Conservation (phyloP, 495 filamentous ascomycete species). For the Podospora comata region DNA sequence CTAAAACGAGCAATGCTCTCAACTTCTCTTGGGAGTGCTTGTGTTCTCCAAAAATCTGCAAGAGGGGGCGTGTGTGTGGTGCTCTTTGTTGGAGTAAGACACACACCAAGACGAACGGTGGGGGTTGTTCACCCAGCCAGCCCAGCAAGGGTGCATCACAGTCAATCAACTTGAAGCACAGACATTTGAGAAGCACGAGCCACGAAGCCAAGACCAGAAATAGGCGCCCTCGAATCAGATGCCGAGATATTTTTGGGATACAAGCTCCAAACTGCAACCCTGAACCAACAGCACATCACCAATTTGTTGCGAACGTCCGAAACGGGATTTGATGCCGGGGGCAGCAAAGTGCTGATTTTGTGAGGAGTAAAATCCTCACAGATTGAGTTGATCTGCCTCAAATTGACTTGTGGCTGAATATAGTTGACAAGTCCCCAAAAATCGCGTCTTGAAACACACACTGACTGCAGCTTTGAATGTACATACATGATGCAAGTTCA, state of each 20-base stretch:
- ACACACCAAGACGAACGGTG: not conserved
- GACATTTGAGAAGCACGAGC: not conserved
- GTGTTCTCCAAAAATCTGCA: not conserved
- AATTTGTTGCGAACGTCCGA: not conserved
- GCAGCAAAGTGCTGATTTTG: not conserved
- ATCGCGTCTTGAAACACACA: not conserved
- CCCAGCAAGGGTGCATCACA: not conserved
- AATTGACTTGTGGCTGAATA: not conserved
- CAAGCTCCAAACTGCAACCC: not conserved
- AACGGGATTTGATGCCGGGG: not conserved
- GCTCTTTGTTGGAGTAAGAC: not conserved
- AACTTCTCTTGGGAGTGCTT: not conserved
- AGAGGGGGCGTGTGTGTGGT: not conserved
- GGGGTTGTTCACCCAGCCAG: no score
- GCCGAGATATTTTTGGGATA: constrained; percentile 8
- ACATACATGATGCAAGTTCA: not conserved
- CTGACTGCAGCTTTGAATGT: not conserved
- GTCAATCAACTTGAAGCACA: not conserved
- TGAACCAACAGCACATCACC: constrained; percentile 6
- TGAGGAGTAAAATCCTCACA: not conserved
- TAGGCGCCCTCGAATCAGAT: constrained; percentile 11
- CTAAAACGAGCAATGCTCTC: not conserved
- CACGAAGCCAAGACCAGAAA: not conserved
- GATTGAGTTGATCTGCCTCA: not conserved
- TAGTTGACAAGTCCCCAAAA: not conserved